Evolutionary conservation across 164 flowering plant genomes (phyloP), one percentile per base, ranked within the genome.

Genomic region (Chloranthus sessilifolius): DNA sequence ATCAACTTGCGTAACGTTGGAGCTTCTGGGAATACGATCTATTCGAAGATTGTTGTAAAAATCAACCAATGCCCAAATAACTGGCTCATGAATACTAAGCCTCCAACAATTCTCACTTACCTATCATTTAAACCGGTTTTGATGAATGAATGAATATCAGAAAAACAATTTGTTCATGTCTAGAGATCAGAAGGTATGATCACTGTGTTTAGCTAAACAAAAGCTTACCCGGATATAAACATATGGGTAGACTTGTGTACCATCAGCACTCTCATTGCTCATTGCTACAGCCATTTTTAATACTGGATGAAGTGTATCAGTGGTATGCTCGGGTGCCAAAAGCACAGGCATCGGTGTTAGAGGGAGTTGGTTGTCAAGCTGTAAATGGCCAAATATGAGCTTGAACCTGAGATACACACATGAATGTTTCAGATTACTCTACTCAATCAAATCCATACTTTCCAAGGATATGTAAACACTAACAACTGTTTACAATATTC

Each of bases 341-440:
- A 88, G 59, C 45, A 88, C 95, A 30, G 99, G 99, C 85, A 86
- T 81, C 55, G 73, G 39, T 30, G 97, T 74, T 38, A 92, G 69
- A 56, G 97, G 97, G 5, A 92, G 88, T 64, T 88, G 95, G 63
- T 92, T 92, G 64, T 92, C 99, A 38, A 92, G 63, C 78, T 88
- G 99, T 64, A 92, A 37, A 67, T 79, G 48, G 10, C 97, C 95
- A 45, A 88, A 52, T 56, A 92, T 79, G 63, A 92, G 70, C 76
- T 88, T 88, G 77, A 92, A 84, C 85, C 97, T 92, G 87, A 34
- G 42, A 63, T 11, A 68, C 40, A 39, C n/a, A 37, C 58, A 34
- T n/a, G 23, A 8, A 11, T 24, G 3, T 7, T 2, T 43, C n/a
- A 43, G 30, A n/a, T n/a, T n/a, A n/a, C n/a, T n/a, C n/a, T n/a